Conservation (phyloP, 805 yeast genomes). For the Barnettozyma populi region DNA sequence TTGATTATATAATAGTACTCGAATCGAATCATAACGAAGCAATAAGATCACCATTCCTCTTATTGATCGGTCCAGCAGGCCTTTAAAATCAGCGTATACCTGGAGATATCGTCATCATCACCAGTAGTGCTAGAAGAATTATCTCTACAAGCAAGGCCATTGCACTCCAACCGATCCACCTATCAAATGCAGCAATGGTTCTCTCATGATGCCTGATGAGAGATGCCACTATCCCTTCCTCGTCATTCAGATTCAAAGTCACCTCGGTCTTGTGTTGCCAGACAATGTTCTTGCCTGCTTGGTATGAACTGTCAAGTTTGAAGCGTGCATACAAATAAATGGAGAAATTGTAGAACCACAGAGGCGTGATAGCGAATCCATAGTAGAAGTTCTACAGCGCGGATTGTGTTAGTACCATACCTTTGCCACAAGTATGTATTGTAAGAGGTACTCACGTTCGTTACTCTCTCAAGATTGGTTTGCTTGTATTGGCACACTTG, state of each 20-base stretch:
- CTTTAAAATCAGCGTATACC: neutral
- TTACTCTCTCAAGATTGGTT: conserved; percentile 7
- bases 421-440: no score
- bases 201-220: conserved; percentile 15
- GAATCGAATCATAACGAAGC: no score
- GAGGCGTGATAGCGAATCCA: conserved; percentile 16
- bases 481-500: conserved; percentile 16
- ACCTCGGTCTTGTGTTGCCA: conserved; percentile 15
- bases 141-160: conserved; percentile 9
- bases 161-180: conserved; percentile 18
- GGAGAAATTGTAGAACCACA: conserved; percentile 19
- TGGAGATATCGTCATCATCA: neutral
- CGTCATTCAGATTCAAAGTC: conserved; percentile 12
- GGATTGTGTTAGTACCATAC: neutral
- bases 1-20: no score
- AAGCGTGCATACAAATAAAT: conserved; percentile 5
- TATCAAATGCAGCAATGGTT: conserved; percentile 7
- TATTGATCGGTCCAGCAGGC: no score
- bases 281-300: conserved; percentile 15
- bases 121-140: conserved; percentile 3
- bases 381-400: conserved; percentile 18
- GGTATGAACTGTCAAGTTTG: conserved; percentile 7
- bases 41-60: no score
- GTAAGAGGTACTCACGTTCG: conserved; percentile 11
- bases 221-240: conserved; percentile 7